Conservation (phyloP, 148 eudicot genomes). For the Fagopyrum tataricum region DNA sequence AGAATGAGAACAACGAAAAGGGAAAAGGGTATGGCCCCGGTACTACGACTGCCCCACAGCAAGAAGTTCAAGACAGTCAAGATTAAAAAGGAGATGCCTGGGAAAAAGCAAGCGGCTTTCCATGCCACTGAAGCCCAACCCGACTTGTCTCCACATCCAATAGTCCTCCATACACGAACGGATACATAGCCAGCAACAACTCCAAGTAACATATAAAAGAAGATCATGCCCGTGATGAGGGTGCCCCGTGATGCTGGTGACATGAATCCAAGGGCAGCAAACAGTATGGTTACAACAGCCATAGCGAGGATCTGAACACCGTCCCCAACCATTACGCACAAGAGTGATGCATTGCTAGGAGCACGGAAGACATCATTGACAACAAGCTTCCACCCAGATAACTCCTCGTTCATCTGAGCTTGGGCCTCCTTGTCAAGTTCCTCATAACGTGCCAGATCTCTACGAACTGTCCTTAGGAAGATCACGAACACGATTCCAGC, state of each 20-base stretch:
- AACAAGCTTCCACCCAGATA: slow-evolving; percentile 84
- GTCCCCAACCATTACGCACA: slow-evolving; percentile 86
- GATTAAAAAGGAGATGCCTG: slow-evolving; percentile 57
- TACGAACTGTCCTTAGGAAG: slow-evolving; percentile 65
- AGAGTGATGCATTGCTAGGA: slow-evolving; percentile 48
- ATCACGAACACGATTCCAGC: slow-evolving; percentile 87
- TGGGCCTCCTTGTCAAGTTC: slow-evolving; percentile 85
- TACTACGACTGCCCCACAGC: slow-evolving; percentile 71
- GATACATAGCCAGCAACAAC: slow-evolving; percentile 75
- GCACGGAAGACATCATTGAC: slow-evolving; percentile 81
- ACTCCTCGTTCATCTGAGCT: slow-evolving; percentile 83
- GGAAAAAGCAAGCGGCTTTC: slow-evolving; percentile 84
- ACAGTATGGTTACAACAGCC: slow-evolving; percentile 63
- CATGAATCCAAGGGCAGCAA: slow-evolving; percentile 79
- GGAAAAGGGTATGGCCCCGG: slow-evolving; percentile 77
- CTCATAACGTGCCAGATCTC: slow-evolving; percentile 78
- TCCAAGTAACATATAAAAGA: slow-evolving; percentile 69
- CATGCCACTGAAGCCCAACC: slow-evolving; percentile 75
- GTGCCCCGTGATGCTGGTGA: slow-evolving; percentile 81
- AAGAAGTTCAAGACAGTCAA: slow-evolving; percentile 55
- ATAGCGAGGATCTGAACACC: slow-evolving; percentile 84
- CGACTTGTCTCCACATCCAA: slow-evolving; percentile 48
- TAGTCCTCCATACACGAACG: slow-evolving; percentile 71
- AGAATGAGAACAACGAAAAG: slow-evolving; percentile 58
- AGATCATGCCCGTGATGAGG: slow-evolving; percentile 67